Conservation (phyloP, 768 basidiomycete genomes). For the Lentinus brumalis region DNA sequence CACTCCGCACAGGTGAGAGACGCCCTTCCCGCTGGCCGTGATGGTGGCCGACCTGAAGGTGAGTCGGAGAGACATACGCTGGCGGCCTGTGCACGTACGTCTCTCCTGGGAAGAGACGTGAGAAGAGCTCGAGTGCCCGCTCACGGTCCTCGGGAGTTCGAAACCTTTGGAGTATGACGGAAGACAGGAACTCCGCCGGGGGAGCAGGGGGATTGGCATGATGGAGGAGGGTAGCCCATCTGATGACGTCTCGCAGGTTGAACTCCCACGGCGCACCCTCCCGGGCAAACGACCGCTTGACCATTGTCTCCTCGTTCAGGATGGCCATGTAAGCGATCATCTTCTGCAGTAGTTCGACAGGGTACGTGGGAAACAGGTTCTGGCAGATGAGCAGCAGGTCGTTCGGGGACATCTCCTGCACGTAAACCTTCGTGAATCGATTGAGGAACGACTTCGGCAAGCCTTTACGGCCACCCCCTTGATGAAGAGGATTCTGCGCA, state of each 20-base stretch:
- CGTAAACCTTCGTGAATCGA: conserved; percentile 96
- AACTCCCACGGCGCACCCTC: conserved; percentile 97
- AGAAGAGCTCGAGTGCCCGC: conserved; percentile 54
- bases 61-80: conserved; percentile 47
- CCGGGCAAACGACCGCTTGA: conserved; percentile 66
- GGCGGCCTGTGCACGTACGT: conserved; percentile 1
- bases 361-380: conserved; percentile 66
- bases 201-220: conserved; percentile 37
- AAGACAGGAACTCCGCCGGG: conserved; percentile 65
- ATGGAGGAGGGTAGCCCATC: conserved; percentile 73
- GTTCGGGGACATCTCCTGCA: conserved; percentile 76
- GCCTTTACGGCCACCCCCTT: conserved; percentile 97
- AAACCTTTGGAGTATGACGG: conserved; percentile 86
- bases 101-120: conserved; percentile 46
- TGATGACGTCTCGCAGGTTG: conserved; percentile 91
- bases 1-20: conserved; percentile 40
- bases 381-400: conserved; percentile 82
- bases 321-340: conserved; percentile 86
- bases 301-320: conserved; percentile 67
- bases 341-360: conserved; percentile 51
- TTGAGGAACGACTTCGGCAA: conserved; percentile 97
- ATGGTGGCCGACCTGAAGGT: conserved; percentile 71
- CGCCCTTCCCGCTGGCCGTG: conserved; percentile 36
- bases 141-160: conserved; percentile 68
- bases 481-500: conserved; percentile 93